phyloP scores from a whole-genome alignment of 306 rosid species.

The Fragaria iinumae region DNA sequence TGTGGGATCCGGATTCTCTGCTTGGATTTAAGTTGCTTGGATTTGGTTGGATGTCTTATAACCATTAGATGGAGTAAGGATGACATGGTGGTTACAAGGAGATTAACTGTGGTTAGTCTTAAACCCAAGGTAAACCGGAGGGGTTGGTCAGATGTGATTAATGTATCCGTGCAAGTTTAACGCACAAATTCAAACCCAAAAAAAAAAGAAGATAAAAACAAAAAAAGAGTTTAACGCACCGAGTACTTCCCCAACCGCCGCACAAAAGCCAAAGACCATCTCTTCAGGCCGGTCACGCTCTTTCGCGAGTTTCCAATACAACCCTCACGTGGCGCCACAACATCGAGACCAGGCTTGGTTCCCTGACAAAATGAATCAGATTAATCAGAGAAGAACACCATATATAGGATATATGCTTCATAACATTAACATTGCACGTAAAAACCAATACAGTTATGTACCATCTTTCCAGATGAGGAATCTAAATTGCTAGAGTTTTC shows the following conservation, averaged over 20 bases:
- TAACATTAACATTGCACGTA: no score
- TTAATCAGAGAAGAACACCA: no score
- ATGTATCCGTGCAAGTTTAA: neutral
- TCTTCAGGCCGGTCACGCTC: neutral
- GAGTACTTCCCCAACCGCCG: neutral
- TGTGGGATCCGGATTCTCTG: no score
- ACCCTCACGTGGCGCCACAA: constrained; percentile 54
- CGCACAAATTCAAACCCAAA: no score
- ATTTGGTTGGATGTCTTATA: no score
- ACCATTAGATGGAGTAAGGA: no score
- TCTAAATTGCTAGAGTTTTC: no score
- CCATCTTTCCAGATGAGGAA: no score
- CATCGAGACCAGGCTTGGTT: constrained; percentile 15
- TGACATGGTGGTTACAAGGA: neutral
- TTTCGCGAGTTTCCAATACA: neutral
- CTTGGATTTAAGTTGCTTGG: no score
- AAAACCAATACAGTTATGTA: no score
- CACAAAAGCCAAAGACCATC: neutral
- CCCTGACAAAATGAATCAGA: neutral
- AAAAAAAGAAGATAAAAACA: no score
- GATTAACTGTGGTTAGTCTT: neutral
- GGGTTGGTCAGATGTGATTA: neutral
- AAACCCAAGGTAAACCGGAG: neutral
- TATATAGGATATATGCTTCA: no score
- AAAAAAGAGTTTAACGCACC: neutral